A percentile compares a stretch with the other conserved stretches of the same genome.
These are phyloP conservation scores for Coemansia erecta DNA, from an alignment of 192 early-diverging fungal species.

Conservation along the genomic window DNA sequence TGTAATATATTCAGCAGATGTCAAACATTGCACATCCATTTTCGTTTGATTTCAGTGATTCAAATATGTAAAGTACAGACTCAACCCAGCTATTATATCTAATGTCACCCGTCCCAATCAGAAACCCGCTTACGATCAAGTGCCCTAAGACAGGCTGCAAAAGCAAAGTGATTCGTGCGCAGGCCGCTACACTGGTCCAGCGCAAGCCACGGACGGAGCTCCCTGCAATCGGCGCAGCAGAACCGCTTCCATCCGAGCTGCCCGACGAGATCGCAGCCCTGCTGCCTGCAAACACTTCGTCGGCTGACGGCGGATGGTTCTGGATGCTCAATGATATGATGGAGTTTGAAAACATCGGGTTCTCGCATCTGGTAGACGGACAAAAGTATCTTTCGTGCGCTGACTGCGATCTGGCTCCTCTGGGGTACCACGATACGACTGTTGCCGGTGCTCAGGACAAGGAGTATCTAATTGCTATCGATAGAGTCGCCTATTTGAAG, in stretches of 20 bases:
- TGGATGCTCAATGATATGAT: slow-evolving; percentile 66
- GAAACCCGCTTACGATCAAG: slow-evolving; percentile 17
- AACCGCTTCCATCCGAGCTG: background rate
- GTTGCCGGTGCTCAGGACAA: slow-evolving; percentile 11
- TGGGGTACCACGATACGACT: slow-evolving; percentile 65
- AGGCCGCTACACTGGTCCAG: slow-evolving; percentile 14
- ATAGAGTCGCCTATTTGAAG: slow-evolving; percentile 59
- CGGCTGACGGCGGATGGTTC: slow-evolving; percentile 28
- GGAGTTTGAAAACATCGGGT: slow-evolving; percentile 76
- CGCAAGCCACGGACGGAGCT: slow-evolving; percentile 4
- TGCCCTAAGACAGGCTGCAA: slow-evolving; percentile 18
- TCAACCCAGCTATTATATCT: background rate
- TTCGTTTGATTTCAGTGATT: background rate
- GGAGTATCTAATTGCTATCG: slow-evolving; percentile 62
- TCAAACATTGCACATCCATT: no score
- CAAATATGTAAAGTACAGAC: background rate
- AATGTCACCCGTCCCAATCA: slow-evolving; percentile 1
- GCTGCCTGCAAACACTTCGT: background rate
- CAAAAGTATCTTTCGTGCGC: slow-evolving; percentile 72
- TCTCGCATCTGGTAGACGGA: slow-evolving; percentile 59
- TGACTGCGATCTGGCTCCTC: slow-evolving; percentile 70
- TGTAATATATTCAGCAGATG: no score
- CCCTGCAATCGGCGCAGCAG: slow-evolving; percentile 8
- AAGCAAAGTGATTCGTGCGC: slow-evolving; percentile 15
- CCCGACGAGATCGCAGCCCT: slow-evolving; percentile 10